Evolutionary conservation across 768 basidiomycete species (phyloP), one percentile per base, ranked within the genome.

Genomic region (Gloeopeniophorella convolvens): DNA sequence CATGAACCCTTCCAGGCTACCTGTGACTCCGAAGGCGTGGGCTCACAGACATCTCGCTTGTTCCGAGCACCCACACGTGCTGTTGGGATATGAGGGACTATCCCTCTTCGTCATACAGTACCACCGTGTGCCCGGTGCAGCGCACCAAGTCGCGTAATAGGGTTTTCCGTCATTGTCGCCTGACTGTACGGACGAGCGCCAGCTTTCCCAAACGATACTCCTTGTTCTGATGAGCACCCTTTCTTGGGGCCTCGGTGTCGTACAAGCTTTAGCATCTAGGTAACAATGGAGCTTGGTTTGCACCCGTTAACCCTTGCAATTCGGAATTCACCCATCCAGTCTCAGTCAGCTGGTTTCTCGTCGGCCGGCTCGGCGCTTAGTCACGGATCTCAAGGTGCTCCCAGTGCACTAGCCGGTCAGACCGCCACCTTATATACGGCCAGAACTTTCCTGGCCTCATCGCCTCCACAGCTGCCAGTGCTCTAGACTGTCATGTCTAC

Each of bases 71-170:
- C 27, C 21, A 15, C 35, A 48, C 46, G 51, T 48, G 45, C 45
- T 42, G n/a, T n/a, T n/a, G n/a, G n/a, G n/a, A 13, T 30, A 20
- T 42, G 5, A 23, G 18, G n/a, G 10, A 23, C 28, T 12, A 12
- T 30, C 51, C 21, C 46, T 53, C 40, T 42, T 52, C 45, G 45
- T 52, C 45, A 52, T 48, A n/a, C 12, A 11, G 15, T 35, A 33
- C 23, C 44, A 43, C 20, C 30, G 13, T 35, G 44, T 45, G 16
- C 40, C 37, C 6, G 36, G 47, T 28, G 12, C 23, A 3, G 33
- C 27, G 13, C 12, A 26, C 16, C 39, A 9, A 41, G 28, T n/a
- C 32, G 26, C 16, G 30, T 27, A 24, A 6, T 11, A 33, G 15
- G 13, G 20, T 23, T 37, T 31, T n/a, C n/a, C n/a, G n/a, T n/a